A percentile compares a stretch with the other conserved stretches of the same genome.
These are phyloP conservation scores for Madurella fahalii DNA, from an alignment of 2,329 filamentous ascomycete species.

Conservation along the genomic window DNA sequence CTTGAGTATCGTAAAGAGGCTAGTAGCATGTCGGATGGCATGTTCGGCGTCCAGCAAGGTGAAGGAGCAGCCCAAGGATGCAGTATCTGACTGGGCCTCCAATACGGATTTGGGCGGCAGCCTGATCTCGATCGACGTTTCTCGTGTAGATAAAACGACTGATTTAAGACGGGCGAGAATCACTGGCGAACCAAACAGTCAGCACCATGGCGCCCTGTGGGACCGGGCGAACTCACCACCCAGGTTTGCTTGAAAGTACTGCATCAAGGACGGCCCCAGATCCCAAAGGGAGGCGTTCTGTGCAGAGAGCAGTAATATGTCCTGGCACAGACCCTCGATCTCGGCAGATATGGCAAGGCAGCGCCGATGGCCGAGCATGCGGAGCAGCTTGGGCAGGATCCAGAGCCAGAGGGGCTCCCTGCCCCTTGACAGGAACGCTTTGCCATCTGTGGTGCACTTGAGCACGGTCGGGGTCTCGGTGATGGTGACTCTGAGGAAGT, in stretches of 20 bases:
- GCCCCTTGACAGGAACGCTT: constrained; percentile 48
- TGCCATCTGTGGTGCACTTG: constrained; percentile 39
- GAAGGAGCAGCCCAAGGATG: constrained; percentile 39
- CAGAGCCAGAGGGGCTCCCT: constrained; percentile 62
- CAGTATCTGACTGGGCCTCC: constrained; percentile 22
- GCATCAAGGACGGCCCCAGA: constrained; percentile 40
- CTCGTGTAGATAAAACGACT: not conserved
- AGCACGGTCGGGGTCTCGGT: constrained; percentile 71
- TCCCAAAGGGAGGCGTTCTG: constrained; percentile 47
- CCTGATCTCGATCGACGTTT: constrained; percentile 23
- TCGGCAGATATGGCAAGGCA: constrained; percentile 46
- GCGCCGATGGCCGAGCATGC: constrained; percentile 50
- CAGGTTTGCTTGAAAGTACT: constrained; percentile 48
- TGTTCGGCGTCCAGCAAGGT: constrained; percentile 38
- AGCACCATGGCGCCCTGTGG: constrained; percentile 17
- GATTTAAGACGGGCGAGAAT: constrained; percentile 21
- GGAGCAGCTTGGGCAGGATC: constrained; percentile 57
- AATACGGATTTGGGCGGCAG: constrained; percentile 41
- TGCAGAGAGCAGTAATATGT: constrained; percentile 43
- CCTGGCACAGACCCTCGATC: constrained; percentile 51
- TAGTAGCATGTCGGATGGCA: constrained; percentile 43
- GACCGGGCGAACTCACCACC: constrained; percentile 36
- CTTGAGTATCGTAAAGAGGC: constrained; percentile 42
- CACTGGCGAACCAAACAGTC: constrained; percentile 16
- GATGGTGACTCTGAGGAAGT: constrained; percentile 71